These are phyloP conservation scores for Corinectria fuckeliana DNA, from an alignment of 2,329 filamentous ascomycete genomes.

Conservation along the genomic window DNA sequence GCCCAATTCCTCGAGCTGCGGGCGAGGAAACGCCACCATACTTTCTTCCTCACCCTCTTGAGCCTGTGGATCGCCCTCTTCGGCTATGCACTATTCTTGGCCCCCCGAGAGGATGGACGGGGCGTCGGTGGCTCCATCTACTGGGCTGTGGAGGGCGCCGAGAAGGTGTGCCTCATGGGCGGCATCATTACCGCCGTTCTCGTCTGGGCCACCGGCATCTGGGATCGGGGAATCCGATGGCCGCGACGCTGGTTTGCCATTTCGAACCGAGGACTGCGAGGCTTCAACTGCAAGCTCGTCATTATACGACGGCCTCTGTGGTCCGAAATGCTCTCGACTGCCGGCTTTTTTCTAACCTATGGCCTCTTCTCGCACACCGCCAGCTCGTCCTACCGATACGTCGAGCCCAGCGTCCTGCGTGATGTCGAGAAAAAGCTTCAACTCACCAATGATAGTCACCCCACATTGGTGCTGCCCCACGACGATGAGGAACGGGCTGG, in stretches of 20 bases:
- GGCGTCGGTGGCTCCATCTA: conserved; percentile 94
- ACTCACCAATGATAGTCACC: conserved; percentile 50
- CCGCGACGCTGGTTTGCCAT: conserved; percentile 88
- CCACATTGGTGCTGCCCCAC: conserved; percentile 49
- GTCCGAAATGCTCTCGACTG: conserved; percentile 75
- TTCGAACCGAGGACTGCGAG: conserved; percentile 86
- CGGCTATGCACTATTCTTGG: conserved; percentile 88
- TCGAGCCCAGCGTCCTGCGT: conserved; percentile 68
- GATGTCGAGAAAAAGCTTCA: conserved; percentile 67
- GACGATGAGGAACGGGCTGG: conserved; percentile 69
- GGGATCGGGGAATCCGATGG: conserved; percentile 94
- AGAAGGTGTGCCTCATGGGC: conserved; percentile 91
- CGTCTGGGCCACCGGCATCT: conserved; percentile 94
- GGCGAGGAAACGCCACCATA: conserved; percentile 87
- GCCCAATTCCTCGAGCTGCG: conserved; percentile 92
- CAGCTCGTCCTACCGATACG: conserved; percentile 76
- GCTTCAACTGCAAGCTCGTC: conserved; percentile 96
- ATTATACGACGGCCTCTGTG: conserved; percentile 84
- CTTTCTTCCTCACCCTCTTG: conserved; percentile 86
- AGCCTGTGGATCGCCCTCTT: conserved; percentile 83
- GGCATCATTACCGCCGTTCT: conserved; percentile 86
- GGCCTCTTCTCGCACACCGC: conserved; percentile 71
- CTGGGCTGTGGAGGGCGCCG: conserved; percentile 89
- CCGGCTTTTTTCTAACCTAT: conserved; percentile 80
- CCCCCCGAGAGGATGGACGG: conserved; percentile 92